A percentile compares a stretch with the other conserved stretches of the same genome.
phyloP scores from a whole-genome alignment of 208 protist genomes.

The Plasmodiophora brassicae region DNA sequence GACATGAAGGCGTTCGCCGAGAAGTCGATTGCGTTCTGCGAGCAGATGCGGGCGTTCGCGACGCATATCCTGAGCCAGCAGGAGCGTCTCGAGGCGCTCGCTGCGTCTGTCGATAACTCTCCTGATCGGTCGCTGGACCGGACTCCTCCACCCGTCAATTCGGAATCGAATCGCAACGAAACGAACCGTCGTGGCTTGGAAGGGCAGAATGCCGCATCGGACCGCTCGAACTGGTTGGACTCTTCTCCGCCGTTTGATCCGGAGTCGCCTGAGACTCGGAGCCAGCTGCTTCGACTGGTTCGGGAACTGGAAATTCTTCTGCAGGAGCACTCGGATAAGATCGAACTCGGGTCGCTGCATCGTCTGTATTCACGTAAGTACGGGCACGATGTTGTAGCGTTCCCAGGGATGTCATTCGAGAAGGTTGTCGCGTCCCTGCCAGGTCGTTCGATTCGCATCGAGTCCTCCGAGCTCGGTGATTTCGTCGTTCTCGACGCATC shows the following conservation, averaged over 20 bases:
- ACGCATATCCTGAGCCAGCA: not conserved
- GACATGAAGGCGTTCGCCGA: conserved; percentile 7
- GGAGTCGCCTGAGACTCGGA: not conserved
- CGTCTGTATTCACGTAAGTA: not conserved
- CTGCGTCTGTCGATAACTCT: not conserved
- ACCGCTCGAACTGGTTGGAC: too few relatives aligned
- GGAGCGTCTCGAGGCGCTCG: not conserved
- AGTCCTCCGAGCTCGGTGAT: not conserved
- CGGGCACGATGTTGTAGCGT: not conserved
- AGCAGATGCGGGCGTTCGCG: conserved; percentile 5
- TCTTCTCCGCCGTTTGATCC: not conserved
- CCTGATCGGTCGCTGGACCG: not conserved
- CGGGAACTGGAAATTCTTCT: not conserved
- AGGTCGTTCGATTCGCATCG: not conserved
- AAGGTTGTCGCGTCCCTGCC: not conserved
- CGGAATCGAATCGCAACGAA: not conserved
- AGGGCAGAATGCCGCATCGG: not conserved
- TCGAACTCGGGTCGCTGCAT: not conserved
- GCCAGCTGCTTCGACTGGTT: not conserved
- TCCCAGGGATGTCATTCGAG: not conserved
- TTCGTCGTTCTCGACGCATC: not conserved
- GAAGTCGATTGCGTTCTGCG: conserved; percentile 9
- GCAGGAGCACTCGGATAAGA: not conserved
- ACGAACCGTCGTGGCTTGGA: not conserved
- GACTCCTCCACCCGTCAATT: not conserved